These are phyloP conservation scores for Chlamydomonas applanata DNA, from an alignment of 139 green algal genomes.

Conservation along the genomic window DNA sequence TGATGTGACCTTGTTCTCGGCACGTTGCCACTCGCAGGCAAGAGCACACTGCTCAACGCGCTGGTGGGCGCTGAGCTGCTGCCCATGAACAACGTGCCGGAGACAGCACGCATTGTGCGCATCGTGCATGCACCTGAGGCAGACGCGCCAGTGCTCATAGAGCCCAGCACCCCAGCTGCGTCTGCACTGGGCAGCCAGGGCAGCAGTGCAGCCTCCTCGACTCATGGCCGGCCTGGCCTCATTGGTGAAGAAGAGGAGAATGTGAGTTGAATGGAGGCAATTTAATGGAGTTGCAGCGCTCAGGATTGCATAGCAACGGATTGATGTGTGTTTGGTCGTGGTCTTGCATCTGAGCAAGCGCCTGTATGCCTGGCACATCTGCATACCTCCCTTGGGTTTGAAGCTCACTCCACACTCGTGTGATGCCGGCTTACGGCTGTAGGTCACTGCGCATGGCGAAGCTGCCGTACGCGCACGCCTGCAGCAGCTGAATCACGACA, in stretches of 20 bases:
- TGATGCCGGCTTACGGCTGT: not conserved
- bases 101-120: constrained; percentile 50
- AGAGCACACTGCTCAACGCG: constrained; percentile 72
- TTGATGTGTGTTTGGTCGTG: too few relatives aligned
- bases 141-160: constrained; percentile 11
- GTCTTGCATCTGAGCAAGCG: too few relatives aligned
- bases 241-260: too few relatives aligned
- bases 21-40: constrained; percentile 48
- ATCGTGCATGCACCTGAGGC: constrained; percentile 36
- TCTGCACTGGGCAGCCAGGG: too few relatives aligned
- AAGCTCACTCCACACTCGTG: too few relatives aligned
- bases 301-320: too few relatives aligned
- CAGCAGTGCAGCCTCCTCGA: too few relatives aligned
- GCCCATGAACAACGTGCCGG: constrained; percentile 73
- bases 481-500: constrained; percentile 58
- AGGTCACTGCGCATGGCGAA: constrained; percentile 9
- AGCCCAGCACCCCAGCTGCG: not conserved
- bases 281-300: too few relatives aligned
- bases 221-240: too few relatives aligned
- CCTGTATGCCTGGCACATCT: too few relatives aligned
- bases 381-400: too few relatives aligned
- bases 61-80: constrained; percentile 53
- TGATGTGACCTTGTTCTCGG: not conserved
- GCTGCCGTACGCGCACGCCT: constrained; percentile 38
- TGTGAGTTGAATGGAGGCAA: too few relatives aligned